Evolutionary conservation across 768 basidiomycete species (phyloP).

Genomic region (Kwoniella sp.): DNA sequence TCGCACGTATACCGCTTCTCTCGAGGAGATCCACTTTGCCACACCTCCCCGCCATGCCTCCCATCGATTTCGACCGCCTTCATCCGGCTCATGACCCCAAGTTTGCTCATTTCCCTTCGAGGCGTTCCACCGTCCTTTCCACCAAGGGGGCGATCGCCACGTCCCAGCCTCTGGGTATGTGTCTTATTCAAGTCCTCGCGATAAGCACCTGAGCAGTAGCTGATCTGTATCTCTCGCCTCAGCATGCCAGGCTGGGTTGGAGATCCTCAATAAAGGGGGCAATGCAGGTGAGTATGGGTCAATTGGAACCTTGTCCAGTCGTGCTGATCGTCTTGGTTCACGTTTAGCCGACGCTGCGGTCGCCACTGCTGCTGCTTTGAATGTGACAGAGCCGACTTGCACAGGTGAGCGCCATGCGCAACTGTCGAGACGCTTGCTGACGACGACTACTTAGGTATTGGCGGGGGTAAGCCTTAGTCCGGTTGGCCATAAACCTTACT

Average conservation of each 20-base stretch:
- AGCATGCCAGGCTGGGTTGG: slow-evolving; percentile 84
- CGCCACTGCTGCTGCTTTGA: slow-evolving; percentile 84
- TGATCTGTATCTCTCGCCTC: slow-evolving; percentile 46
- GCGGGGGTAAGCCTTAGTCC: slow-evolving; percentile 41
- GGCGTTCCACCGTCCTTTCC: slow-evolving; percentile 79
- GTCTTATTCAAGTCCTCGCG: not conserved
- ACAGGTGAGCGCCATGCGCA: slow-evolving; percentile 68
- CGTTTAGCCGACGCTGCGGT: slow-evolving; percentile 88
- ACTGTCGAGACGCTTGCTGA: not conserved
- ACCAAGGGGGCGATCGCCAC: slow-evolving; percentile 81
- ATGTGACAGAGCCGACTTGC: slow-evolving; percentile 79
- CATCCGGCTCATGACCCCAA: slow-evolving; percentile 61
- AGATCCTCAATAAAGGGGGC: slow-evolving; percentile 85
- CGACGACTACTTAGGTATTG: slow-evolving; percentile 26
- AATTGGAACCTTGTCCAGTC: not conserved
- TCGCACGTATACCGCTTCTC: too few relatives aligned
- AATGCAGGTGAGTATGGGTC: slow-evolving; percentile 71
- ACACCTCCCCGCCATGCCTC: slow-evolving; percentile 32
- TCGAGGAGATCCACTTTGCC: too few relatives aligned
- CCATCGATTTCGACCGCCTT: slow-evolving; percentile 62
- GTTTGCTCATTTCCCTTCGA: slow-evolving; percentile 71
- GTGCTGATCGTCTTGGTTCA: not conserved
- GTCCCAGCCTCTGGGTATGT: slow-evolving; percentile 63
- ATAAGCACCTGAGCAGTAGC: slow-evolving; percentile 5
- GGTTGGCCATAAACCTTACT: not conserved